Evolutionary conservation across 495 filamentous ascomycete species (phyloP).

Genomic region (Poronia punctata): DNA sequence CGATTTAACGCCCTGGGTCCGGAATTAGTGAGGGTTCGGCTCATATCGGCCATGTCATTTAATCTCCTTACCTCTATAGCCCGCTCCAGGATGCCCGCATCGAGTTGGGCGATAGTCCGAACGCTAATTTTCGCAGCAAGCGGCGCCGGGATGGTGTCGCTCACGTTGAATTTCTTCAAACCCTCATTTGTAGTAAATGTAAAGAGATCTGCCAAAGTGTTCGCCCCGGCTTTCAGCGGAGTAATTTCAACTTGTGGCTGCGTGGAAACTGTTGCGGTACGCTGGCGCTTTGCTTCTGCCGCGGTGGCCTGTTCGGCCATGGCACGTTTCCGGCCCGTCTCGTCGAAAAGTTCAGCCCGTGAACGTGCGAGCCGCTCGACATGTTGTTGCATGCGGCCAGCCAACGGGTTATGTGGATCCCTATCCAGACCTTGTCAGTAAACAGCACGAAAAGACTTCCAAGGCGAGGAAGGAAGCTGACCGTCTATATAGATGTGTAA

Average conservation of each 20-base stretch:
- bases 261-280: constrained; percentile 18
- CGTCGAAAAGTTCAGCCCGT: constrained; percentile 68
- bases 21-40: neutral
- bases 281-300: constrained; percentile 40
- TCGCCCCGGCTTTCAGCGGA: constrained; percentile 63
- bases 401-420: constrained; percentile 61
- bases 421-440: constrained; percentile 36
- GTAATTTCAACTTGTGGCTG: constrained; percentile 47
- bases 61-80: constrained; percentile 50
- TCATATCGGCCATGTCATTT: constrained; percentile 20
- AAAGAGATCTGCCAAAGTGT: constrained; percentile 71
- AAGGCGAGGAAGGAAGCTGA: constrained; percentile 27
- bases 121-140: constrained; percentile 71
- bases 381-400: constrained; percentile 70
- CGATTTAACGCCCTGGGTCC: constrained; percentile 28
- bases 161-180: constrained; percentile 74
- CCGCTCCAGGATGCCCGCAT: constrained; percentile 55
- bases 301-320: constrained; percentile 58
- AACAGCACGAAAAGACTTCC: neutral
- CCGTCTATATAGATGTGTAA: constrained; percentile 74
- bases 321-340: constrained; percentile 67
- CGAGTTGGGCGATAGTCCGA: constrained; percentile 57
- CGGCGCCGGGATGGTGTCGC: constrained; percentile 58
- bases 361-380: constrained; percentile 70
- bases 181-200: constrained; percentile 70